Evolutionary conservation across 2,329 filamentous ascomycete species (phyloP).

Genomic region (Neonectria faginata): DNA sequence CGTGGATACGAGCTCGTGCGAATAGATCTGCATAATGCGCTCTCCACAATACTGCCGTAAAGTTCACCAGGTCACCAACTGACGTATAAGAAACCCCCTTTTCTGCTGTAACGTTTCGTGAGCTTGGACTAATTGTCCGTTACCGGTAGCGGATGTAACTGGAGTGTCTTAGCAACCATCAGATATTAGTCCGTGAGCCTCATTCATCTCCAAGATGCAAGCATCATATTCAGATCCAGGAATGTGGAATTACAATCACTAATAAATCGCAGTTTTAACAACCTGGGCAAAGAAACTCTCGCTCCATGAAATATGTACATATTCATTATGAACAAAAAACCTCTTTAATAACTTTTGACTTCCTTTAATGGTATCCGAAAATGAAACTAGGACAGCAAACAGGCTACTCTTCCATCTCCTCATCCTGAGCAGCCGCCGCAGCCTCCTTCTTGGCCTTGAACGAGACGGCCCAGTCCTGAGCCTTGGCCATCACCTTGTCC

Average conservation of each 20-base stretch:
- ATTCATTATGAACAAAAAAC: slow-evolving; percentile 9
- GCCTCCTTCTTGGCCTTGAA: slow-evolving; percentile 60
- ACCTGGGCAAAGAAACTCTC: background rate
- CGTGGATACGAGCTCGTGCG: slow-evolving; percentile 12
- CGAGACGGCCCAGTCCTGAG: slow-evolving; percentile 75
- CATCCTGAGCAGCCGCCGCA: slow-evolving; percentile 47
- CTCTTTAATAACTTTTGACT: slow-evolving; percentile 39
- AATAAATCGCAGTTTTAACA: background rate
- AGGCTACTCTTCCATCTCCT: slow-evolving; percentile 51
- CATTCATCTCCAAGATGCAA: background rate
- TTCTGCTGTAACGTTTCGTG: slow-evolving; percentile 4
- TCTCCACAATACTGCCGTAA: background rate
- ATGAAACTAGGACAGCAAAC: slow-evolving; percentile 27
- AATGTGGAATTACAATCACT: background rate
- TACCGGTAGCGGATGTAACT: background rate
- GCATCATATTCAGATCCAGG: background rate
- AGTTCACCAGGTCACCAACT: background rate
- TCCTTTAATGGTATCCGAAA: slow-evolving; percentile 43
- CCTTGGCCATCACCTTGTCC: slow-evolving; percentile 77
- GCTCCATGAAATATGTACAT: slow-evolving; percentile 14
- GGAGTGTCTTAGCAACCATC: background rate
- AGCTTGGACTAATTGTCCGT: background rate
- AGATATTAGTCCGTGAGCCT: background rate
- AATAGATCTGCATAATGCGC: background rate
- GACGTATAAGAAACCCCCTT: background rate